Base-by-base conservation (phyloP, 495 filamentous ascomycete genomes). In the Chlorociboria aeruginascens region DNA sequence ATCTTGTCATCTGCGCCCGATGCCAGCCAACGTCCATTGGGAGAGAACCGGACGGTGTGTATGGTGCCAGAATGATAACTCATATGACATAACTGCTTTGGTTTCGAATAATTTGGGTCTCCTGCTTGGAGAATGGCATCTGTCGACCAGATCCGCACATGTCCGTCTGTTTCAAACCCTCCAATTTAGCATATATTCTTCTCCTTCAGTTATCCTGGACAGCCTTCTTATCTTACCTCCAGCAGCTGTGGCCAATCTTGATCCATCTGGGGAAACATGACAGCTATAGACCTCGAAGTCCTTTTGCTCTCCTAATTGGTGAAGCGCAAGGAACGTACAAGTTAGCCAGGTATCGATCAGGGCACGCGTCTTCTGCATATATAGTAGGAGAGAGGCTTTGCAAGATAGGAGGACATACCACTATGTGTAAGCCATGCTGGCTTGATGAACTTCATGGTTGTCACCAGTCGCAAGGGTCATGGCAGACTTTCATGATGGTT, bases 1-100 rank as follows among this genome's bases (percentile, higher is more conserved):
- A 99, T 87, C 68, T 95, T 95, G 64, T 99, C 92, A 64, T 99
- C 92, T 46, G 93, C 93, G 43, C 92, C 92, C 3, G 89, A 95
- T 14, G 93, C 92, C 42, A 99, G 75, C 59, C 95, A 97, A 58
- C 83, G 85, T 32, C 86, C 85, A 58, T 90, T 95, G 6, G 85
- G 82, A 11, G 90, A 94, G 65, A 99, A 99, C 43, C 92, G 84
- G 42, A 97, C 92, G 0, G 89, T 86, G 62, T 96, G 88, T 50
- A 99, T 95, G 11, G 92, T 96, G 34, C 92, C 92, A 6, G 93
- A 89, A 64, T 99, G 92, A 55, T 96, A 87, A 77, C 88, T 95
- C 79, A 99, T 86, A 51, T 89, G 90, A 56, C 90, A 94, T 44
- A 99, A 76, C 66, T 99, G 92, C 58, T 86, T 87, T 17, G 92